phyloP scores from a whole-genome alignment of 352 stramenopile genomes.

The Salisapilia sapeloensis region DNA sequence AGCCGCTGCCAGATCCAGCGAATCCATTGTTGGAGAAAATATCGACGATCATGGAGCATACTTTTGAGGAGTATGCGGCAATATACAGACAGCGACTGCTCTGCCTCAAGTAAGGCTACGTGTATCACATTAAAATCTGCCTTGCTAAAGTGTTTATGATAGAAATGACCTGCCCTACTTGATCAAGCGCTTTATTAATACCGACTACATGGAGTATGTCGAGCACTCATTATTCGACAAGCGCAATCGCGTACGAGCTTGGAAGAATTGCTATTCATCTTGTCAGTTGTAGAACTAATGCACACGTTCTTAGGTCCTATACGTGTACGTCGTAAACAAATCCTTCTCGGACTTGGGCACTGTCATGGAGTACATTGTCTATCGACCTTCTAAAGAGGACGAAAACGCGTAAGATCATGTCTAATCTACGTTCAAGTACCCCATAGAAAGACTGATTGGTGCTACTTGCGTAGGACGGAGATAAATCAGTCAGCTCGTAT shows the following conservation, averaged over 20 bases:
- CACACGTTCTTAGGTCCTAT: conserved; percentile 27
- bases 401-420: conserved; percentile 16
- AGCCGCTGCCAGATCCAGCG: conserved; percentile 44
- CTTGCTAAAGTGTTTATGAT: background rate
- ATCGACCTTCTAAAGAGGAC: conserved; percentile 16
- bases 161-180: conserved; percentile 58
- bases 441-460: background rate
- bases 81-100: conserved; percentile 44
- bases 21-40: conserved; percentile 26
- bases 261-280: background rate
- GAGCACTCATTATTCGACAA: conserved; percentile 64
- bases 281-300: background rate
- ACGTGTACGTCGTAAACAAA: conserved; percentile 60
- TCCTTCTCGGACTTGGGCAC: conserved; percentile 50
- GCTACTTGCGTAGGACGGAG: conserved; percentile 21
- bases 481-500: conserved; percentile 49
- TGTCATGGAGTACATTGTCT: conserved; percentile 57
- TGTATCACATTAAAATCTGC: conserved; percentile 1
- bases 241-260: conserved; percentile 32
- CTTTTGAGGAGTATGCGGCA: conserved; percentile 29
- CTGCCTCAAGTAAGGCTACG: conserved; percentile 18
- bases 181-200: conserved; percentile 61
- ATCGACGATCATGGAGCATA: conserved; percentile 20
- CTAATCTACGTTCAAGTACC: background rate
- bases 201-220: conserved; percentile 56